Evolutionary conservation across 371 early-diverging fungal genomes (phyloP), one percentile per base, ranked within the genome.

Genomic region (Syncephalastrum sp.): DNA sequence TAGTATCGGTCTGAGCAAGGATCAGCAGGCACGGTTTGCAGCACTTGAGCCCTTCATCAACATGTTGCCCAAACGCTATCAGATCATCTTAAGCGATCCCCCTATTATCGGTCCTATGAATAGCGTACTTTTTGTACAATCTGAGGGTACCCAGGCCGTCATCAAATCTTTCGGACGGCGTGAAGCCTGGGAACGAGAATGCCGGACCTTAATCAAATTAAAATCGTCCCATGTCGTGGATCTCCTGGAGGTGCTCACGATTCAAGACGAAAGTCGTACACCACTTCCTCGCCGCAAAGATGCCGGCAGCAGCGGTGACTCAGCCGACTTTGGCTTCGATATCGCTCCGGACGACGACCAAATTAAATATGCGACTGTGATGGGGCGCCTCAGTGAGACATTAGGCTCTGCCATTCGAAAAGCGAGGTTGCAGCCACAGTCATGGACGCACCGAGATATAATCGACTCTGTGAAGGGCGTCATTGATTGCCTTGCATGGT

Each of bases 111-210:
- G 79, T 1, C 79, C 74, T 1, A 56, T 70, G 17, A 79, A 79
- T 15, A 64, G 56, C 14, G 65, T 79, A 3, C 43, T 79, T n/a
- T 79, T 66, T 63, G 74, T 62, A 27, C 48, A 33, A 10, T 15
- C 13, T 10, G 42, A 29, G 25, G 25, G 53, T 5, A 24, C n/a
- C 0, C 48, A 33, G 3, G 64, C 61, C 4, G 66, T 69, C 3
- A 63, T 79, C 47, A 79, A 79, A 46, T 53, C 62, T 14, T 79
- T 79, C 68, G 76, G 72, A n/a, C 55, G 79, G 47, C 62, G 79
- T 10, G 79, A 79, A 60, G 75, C 79, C 21, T 79, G 79, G 79
- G 79, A 79, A 38, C 61, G 79, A 42, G 79, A 79, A 59, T 78
- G 78, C 41, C 64, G 71, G 3, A 69, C 70, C 0, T 51, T 78